Percentiles rank a stretch among this genome's conserved stretches.
phyloP scores from a whole-genome alignment of 108 stramenopile species.

The Discostella stelligeroides region DNA sequence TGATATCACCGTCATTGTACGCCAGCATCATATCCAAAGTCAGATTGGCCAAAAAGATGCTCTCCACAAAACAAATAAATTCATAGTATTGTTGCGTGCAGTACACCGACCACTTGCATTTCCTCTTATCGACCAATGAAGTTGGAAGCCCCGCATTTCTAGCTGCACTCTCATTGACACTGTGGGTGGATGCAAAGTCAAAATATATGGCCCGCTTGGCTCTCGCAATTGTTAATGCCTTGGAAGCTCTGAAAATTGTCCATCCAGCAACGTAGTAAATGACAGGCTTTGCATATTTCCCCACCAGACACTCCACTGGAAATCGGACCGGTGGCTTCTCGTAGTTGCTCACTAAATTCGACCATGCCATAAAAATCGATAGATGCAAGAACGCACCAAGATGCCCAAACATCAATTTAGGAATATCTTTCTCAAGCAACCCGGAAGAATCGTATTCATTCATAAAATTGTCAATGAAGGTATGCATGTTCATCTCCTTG shows the following conservation, averaged over 20 bases:
- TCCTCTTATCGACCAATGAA: constrained; percentile 7
- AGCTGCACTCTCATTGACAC: not conserved
- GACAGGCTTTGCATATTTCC: too few relatives aligned
- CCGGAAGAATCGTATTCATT: too few relatives aligned
- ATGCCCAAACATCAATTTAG: too few relatives aligned
- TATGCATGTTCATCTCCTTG: too few relatives aligned
- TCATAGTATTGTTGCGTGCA: not conserved
- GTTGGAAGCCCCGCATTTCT: constrained; percentile 4
- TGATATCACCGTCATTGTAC: constrained; percentile 10
- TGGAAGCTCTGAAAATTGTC: constrained; percentile 14
- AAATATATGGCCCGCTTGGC: not conserved
- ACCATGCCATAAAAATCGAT: too few relatives aligned
- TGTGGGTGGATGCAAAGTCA: not conserved
- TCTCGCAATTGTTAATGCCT: not conserved
- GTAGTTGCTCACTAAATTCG: too few relatives aligned
- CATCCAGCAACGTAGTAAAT: constrained; percentile 11
- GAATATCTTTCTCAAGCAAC: too few relatives aligned
- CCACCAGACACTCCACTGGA: not conserved
- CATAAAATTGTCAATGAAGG: too few relatives aligned
- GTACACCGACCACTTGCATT: not conserved
- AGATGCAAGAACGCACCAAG: too few relatives aligned
- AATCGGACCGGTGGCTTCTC: not conserved
- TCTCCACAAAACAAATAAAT: constrained; percentile 26
- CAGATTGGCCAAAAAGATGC: constrained; percentile 13
- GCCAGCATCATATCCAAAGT: constrained; percentile 23